These are phyloP conservation scores for Trichoderma sp. DNA, from an alignment of 2,329 filamentous ascomycete species.

Conservation along the genomic window DNA sequence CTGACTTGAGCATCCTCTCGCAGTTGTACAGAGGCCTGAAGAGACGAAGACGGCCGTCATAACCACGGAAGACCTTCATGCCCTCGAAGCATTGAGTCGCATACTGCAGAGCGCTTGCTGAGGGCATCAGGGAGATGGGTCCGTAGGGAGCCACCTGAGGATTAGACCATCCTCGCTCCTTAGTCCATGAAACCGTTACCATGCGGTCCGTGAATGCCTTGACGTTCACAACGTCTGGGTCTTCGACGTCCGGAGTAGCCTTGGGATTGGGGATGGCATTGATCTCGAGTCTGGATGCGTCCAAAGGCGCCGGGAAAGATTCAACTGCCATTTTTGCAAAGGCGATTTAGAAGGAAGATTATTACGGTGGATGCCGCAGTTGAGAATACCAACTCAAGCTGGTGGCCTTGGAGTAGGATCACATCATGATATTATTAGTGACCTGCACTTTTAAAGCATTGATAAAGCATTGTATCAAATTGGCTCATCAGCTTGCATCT, in stretches of 20 bases:
- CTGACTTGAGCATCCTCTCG: conserved; percentile 59
- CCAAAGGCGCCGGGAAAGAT: background rate
- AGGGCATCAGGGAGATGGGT: conserved; percentile 74
- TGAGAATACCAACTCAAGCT: background rate
- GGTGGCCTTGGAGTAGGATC: background rate
- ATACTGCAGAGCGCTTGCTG: conserved; percentile 79
- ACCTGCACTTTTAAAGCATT: background rate
- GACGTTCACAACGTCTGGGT: background rate
- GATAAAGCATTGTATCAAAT: background rate
- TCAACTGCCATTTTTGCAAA: background rate
- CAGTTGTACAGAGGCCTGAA: conserved; percentile 74
- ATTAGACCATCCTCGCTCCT: conserved; percentile 64
- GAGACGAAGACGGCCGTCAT: conserved; percentile 69
- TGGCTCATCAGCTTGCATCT: background rate
- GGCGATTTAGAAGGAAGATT: background rate
- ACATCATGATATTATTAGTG: background rate
- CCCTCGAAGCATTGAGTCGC: conserved; percentile 91
- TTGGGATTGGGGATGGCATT: background rate
- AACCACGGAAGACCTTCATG: conserved; percentile 75
- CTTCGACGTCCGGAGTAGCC: background rate
- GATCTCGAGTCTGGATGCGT: background rate
- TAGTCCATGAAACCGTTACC: conserved; percentile 70
- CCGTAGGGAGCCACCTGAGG: conserved; percentile 76
- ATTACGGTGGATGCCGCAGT: background rate
- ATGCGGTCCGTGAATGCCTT: conserved; percentile 71